phyloP scores from a whole-genome alignment of 1,284 basidiomycete species.

The Trametes polyzona region DNA sequence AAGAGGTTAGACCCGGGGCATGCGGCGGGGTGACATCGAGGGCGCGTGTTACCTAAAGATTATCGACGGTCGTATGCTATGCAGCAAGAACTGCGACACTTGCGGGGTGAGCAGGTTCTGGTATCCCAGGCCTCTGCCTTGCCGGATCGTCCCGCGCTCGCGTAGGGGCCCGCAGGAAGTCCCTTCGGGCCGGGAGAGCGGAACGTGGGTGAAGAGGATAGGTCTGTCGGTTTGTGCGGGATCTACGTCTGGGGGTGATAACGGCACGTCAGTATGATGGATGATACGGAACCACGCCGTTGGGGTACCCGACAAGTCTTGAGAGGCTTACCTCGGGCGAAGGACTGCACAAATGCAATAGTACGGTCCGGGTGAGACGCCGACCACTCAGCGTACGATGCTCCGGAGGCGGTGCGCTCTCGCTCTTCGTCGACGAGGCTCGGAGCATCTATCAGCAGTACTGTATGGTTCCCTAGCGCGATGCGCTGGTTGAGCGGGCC shows the following conservation, averaged over 20 bases:
- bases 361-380: conserved; percentile 57
- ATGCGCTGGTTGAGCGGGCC: conserved; percentile 60
- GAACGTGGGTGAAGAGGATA: conserved; percentile 67
- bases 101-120: conserved; percentile 59
- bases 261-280: background rate
- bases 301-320: background rate
- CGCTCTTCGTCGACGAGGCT: conserved; percentile 83
- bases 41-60: conserved; percentile 51
- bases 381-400: conserved; percentile 59
- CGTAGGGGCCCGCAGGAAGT: conserved; percentile 57
- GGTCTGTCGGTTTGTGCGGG: conserved; percentile 2
- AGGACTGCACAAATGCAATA: conserved; percentile 67
- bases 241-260: conserved; percentile 14
- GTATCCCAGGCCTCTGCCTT: conserved; percentile 65
- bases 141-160: conserved; percentile 54
- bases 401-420: conserved; percentile 52
- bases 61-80: conserved; percentile 49
- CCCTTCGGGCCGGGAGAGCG: conserved; percentile 55
- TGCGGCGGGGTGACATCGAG: conserved; percentile 7
- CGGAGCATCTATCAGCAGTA: conserved; percentile 78
- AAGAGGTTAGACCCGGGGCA: background rate
- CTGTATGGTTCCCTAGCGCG: conserved; percentile 67
- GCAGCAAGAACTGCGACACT: conserved; percentile 55
- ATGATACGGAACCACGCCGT: background rate
- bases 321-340: conserved; percentile 49